A percentile compares a stretch with the other conserved stretches of the same genome.
phyloP scores from a whole-genome alignment of 2,329 filamentous ascomycete species.

The Aspergillus persii region DNA sequence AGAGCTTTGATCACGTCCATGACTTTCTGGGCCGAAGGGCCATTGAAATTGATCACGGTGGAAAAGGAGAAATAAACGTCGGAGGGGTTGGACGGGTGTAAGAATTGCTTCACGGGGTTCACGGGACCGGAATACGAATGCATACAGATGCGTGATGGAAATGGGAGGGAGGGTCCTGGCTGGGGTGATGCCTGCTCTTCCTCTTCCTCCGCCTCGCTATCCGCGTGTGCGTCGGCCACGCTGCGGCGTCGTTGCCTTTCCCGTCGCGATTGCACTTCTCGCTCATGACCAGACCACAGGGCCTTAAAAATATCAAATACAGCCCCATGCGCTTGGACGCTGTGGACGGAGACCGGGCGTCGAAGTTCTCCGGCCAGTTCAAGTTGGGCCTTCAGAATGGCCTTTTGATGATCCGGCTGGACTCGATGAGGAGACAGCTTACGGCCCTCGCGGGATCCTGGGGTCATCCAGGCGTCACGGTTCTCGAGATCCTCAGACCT shows the following conservation, averaged over 20 bases:
- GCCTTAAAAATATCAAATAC: slow-evolving; percentile 56
- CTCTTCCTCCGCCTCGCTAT: slow-evolving; percentile 28
- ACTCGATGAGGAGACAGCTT: slow-evolving; percentile 58
- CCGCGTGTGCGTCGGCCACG: slow-evolving; percentile 29
- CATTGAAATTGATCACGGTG: slow-evolving; percentile 71
- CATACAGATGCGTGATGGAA: slow-evolving; percentile 84
- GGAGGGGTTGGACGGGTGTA: slow-evolving; percentile 68
- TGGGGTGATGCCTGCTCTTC: slow-evolving; percentile 6
- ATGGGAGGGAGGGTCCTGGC: slow-evolving; percentile 54
- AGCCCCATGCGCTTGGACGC: slow-evolving; percentile 61
- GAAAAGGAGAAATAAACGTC: slow-evolving; percentile 89
- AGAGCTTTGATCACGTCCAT: slow-evolving; percentile 68
- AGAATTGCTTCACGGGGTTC: slow-evolving; percentile 74
- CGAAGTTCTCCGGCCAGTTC: slow-evolving; percentile 57
- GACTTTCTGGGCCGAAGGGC: slow-evolving; percentile 53
- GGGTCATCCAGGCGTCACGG: slow-evolving; percentile 47
- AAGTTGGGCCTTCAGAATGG: slow-evolving; percentile 57
- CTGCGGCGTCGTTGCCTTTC: slow-evolving; percentile 40
- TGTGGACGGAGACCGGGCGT: slow-evolving; percentile 60
- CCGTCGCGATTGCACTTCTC: slow-evolving; percentile 48
- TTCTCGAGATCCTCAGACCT: slow-evolving; percentile 28
- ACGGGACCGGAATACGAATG: slow-evolving; percentile 85
- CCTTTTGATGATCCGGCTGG: slow-evolving; percentile 56
- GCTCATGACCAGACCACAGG: slow-evolving; percentile 60
- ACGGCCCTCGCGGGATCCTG: slow-evolving; percentile 60